These are phyloP conservation scores for Mycosphaerella arachidis DNA, from an alignment of 2,329 filamentous ascomycete species.

Conservation along the genomic window DNA sequence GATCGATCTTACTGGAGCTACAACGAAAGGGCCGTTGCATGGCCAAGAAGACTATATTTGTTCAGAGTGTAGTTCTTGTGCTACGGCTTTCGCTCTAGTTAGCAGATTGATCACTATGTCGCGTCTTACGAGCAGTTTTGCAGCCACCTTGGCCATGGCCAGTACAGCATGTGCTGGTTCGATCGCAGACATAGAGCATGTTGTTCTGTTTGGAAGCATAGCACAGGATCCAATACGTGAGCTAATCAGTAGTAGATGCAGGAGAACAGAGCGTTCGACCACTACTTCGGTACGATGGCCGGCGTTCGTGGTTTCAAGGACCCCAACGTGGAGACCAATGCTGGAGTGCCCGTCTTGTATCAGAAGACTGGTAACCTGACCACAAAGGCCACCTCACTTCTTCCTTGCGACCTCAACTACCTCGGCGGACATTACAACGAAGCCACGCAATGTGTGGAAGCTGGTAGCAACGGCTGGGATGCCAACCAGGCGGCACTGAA, in stretches of 20 bases:
- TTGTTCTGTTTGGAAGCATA: constrained; percentile 44
- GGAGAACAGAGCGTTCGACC: constrained; percentile 44
- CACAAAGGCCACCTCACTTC: constrained; percentile 41
- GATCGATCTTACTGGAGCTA: background rate
- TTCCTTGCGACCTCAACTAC: constrained; percentile 55
- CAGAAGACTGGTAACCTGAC: constrained; percentile 43
- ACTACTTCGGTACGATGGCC: constrained; percentile 28
- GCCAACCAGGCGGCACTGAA: constrained; percentile 52
- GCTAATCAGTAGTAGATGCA: constrained; percentile 40
- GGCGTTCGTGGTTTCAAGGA: constrained; percentile 40
- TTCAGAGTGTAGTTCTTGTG: background rate
- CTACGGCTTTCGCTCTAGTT: background rate
- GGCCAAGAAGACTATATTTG: background rate
- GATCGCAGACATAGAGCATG: constrained; percentile 50
- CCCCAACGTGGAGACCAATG: constrained; percentile 41
- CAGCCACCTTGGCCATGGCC: constrained; percentile 2
- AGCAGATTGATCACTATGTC: constrained; percentile 5
- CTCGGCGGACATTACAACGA: constrained; percentile 45
- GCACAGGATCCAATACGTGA: background rate
- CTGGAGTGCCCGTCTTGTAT: constrained; percentile 39
- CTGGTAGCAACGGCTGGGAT: constrained; percentile 51
- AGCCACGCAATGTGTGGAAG: constrained; percentile 56
- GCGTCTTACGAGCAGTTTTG: constrained; percentile 1
- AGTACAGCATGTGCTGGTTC: constrained; percentile 14
- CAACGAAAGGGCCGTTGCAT: background rate